Base-by-base conservation (phyloP, 805 yeast species). In the Starmerella powellii region DNA sequence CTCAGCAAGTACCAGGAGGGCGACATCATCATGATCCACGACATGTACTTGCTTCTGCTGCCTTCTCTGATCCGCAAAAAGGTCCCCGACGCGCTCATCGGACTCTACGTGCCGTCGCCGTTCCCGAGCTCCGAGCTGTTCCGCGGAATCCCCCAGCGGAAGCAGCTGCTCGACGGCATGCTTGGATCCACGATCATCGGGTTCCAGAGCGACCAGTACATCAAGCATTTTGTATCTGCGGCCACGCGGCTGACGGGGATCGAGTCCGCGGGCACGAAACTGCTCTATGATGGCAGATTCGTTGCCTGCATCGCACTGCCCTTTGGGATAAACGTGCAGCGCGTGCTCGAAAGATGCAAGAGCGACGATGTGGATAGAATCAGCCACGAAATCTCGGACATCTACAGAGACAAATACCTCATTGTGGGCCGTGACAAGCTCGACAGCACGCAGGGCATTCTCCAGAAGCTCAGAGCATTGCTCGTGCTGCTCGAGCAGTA, bases 101-200 rank as follows among this genome's bases (percentile, higher is more conserved):
- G 88, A 12, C 74, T 82, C 40, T 86, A 74, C 61, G 63, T 87
- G 50, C 95, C 87, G 60, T 73, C 84, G 2, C 95, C 96, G n/a
- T 87, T 88, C 70, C 95, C 96, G 11, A 78, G 94, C 20, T 78
- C 86, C 15, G 99, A 91, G 62, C 86, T 87, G 60, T 85, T 91
- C 64, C 72, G 96, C 48, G 82, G 94, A 52, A 63, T 93, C 28
- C 78, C 95, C 30, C 82, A 82, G 61, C 72, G 98, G 51, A 70
- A 76, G 43, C 80, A 82, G 56, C 65, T 91, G 38, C 68, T 91
- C 45, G 94, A 84, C 56, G 97, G 98, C 15, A 73, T 91, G 73
- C 71, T 91, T 37, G 97, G 97, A 19, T 76, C 95, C 6, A 83
- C 85, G 58, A 74, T 77, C 55, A 72, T 91, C 36, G 86, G 81